phyloP scores from a whole-genome alignment of 78 protist species.

The Cavenderia fasciculata region DNA sequence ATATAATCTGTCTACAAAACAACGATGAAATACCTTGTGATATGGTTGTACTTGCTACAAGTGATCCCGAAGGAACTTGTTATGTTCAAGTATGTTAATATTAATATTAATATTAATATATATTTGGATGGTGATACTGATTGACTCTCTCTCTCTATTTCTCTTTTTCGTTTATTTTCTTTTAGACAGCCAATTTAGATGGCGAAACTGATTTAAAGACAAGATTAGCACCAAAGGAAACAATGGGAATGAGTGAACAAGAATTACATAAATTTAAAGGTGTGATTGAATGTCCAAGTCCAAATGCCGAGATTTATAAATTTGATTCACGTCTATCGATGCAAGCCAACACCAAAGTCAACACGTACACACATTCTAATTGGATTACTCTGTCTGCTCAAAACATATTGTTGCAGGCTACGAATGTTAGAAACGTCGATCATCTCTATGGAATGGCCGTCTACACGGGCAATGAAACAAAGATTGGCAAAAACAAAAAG shows the following conservation, averaged over 20 bases:
- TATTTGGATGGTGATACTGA: not conserved
- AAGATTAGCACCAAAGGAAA: slow-evolving; percentile 24
- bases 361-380: slow-evolving; percentile 7
- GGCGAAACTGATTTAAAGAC: slow-evolving; percentile 94
- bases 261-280: slow-evolving; percentile 26
- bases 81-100: slow-evolving; percentile 39
- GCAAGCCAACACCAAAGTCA: not conserved
- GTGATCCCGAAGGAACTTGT: slow-evolving; percentile 59
- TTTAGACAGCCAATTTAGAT: slow-evolving; percentile 89
- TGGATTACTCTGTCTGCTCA: slow-evolving; percentile 23
- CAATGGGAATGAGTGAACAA: not conserved
- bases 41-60: slow-evolving; percentile 64
- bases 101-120: not conserved
- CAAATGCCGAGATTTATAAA: slow-evolving; percentile 81
- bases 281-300: slow-evolving; percentile 77
- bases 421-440: slow-evolving; percentile 62
- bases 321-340: slow-evolving; percentile 77
- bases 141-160: not conserved
- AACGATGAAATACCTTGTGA: slow-evolving; percentile 86
- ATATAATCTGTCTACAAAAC: slow-evolving; percentile 59
- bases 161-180: not conserved
- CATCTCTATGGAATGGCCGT: slow-evolving; percentile 83
- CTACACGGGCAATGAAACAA: slow-evolving; percentile 91
- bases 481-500: slow-evolving; percentile 82
- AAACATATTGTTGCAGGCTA: slow-evolving; percentile 78